Percentiles rank a stretch among this genome's conserved stretches.
Conservation (phyloP, 225 moss, liverwort and hornwort species). For the Physcomitrium patens region DNA sequence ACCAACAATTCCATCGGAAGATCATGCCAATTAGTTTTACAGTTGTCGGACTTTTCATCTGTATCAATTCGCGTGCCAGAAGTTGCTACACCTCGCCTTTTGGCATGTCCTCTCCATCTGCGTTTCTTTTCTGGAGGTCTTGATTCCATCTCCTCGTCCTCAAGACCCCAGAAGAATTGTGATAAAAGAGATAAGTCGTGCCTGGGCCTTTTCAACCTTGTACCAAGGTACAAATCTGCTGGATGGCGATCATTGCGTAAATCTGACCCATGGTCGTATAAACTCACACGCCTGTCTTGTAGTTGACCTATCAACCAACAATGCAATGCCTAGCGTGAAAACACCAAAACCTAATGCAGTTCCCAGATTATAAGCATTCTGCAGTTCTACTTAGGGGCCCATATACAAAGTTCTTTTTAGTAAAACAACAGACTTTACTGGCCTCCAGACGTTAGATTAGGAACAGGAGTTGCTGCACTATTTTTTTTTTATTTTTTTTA, state of each 20-base stretch:
- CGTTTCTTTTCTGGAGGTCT: conserved; percentile 71
- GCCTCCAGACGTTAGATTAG: conserved; percentile 1
- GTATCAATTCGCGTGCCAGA: conserved; percentile 35
- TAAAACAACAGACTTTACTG: not conserved
- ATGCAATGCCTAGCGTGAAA: not conserved
- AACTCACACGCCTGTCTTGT: conserved; percentile 28
- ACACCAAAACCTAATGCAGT: conserved; percentile 2
- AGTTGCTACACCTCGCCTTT: conserved; percentile 45
- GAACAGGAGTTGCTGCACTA: not conserved
- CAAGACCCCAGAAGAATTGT: conserved; percentile 65
- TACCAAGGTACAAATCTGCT: conserved; percentile 39
- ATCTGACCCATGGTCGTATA: conserved; percentile 28
- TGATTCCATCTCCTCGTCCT: conserved; percentile 91
- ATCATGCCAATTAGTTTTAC: conserved; percentile 76
- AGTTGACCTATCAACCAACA: conserved; percentile 47
- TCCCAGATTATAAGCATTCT: not conserved
- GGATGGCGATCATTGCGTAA: conserved; percentile 37
- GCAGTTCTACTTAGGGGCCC: not conserved
- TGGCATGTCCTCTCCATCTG: conserved; percentile 68
- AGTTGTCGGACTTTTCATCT: conserved; percentile 46
- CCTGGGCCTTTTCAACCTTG: conserved; percentile 50
- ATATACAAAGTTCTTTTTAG: not conserved
- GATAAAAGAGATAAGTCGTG: conserved; percentile 57
- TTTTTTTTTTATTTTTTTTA: too few relatives aligned
- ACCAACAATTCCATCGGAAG: conserved; percentile 89